These are phyloP conservation scores for Silene conica DNA, from an alignment of 148 eudicot genomes.

Conservation along the genomic window DNA sequence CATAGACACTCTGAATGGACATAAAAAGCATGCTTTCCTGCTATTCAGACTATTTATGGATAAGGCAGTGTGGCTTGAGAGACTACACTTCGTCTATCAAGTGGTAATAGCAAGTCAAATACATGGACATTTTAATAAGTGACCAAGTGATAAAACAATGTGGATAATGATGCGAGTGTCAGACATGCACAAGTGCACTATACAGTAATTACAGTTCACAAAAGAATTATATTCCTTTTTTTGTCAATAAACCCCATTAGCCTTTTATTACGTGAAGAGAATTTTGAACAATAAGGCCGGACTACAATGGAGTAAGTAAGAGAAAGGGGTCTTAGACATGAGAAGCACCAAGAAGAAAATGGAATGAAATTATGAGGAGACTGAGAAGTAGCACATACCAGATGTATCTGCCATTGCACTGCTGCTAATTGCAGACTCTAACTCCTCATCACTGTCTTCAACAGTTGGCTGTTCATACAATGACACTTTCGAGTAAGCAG, in stretches of 20 bases:
- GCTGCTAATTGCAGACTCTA: conserved; percentile 86
- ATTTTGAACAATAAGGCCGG: no score
- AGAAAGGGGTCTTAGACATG: background rate
- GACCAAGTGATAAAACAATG: background rate
- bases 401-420: conserved; percentile 47
- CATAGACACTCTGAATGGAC: no score
- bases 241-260: background rate
- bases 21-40: no score
- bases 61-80: background rate
- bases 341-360: background rate
- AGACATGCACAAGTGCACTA: background rate
- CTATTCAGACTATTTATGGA: no score
- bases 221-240: background rate
- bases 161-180: background rate
- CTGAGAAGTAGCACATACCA: conserved; percentile 36
- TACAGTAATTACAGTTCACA: background rate
- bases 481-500: conserved; percentile 93
- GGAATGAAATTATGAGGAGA: background rate
- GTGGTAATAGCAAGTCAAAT: background rate
- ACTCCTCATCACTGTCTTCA: conserved; percentile 97
- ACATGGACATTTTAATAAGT: background rate
- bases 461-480: conserved; percentile 69
- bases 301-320: no score
- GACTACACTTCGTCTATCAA: background rate
- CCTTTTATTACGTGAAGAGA: background rate